Evolutionary conservation across 75 land plant species (phyloP).

Genomic region (Sequoia sempervirens): DNA sequence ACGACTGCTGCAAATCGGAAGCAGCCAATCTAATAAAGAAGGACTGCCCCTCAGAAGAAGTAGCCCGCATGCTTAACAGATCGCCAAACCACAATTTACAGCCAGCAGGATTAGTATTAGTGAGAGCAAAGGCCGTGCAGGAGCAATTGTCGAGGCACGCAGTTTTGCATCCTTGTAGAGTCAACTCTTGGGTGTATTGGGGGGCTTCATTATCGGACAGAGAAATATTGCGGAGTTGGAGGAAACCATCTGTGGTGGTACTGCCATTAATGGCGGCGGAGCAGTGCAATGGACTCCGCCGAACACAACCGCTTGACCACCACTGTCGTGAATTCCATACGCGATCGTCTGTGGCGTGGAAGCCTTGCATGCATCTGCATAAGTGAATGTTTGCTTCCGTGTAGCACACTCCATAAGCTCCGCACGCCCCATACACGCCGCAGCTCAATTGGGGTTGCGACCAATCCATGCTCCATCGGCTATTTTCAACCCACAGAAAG

Average conservation of each 20-base stretch:
- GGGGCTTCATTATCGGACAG: not conserved
- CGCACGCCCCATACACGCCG: not conserved
- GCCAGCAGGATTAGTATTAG: not conserved
- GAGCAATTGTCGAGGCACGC: not conserved
- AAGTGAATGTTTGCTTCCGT: no score
- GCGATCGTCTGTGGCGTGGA: no score
- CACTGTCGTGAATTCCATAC: not conserved
- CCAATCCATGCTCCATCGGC: no score
- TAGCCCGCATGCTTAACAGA: not conserved
- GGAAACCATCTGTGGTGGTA: not conserved
- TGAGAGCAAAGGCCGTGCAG: not conserved
- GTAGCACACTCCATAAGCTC: no score
- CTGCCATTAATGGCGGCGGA: not conserved
- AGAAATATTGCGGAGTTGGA: not conserved
- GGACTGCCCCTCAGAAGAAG: not conserved
- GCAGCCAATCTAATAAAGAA: not conserved
- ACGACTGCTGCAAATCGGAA: not conserved
- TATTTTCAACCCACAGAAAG: no score
- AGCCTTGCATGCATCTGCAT: no score
- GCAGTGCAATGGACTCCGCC: no score
- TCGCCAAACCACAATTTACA: not conserved
- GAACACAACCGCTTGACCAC: not conserved
- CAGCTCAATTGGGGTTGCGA: no score
- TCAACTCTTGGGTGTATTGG: not conserved
- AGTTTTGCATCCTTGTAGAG: not conserved